Conservation (phyloP, 2,329 filamentous ascomycete genomes). For the Nigrospora osmanthi region DNA sequence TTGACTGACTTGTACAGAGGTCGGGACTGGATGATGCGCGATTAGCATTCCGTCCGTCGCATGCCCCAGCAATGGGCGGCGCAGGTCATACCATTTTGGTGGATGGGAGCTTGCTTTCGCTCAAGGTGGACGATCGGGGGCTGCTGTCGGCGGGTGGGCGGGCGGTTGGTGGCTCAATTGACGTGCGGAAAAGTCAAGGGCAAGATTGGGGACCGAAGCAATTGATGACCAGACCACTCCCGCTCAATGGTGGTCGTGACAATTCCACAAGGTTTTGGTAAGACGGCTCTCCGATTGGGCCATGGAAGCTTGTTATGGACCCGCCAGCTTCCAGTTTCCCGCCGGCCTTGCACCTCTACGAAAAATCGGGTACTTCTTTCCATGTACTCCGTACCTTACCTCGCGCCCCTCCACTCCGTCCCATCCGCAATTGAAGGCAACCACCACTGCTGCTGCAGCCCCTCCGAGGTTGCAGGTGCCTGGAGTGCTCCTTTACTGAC, state of each 20-base stretch:
- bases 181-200: not conserved
- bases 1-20: constrained; percentile 53
- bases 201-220: not conserved
- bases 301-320: constrained; percentile 14
- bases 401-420: too few relatives aligned
- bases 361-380: too few relatives aligned
- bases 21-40: constrained; percentile 28
- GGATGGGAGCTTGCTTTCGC: constrained; percentile 3
- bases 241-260: too few relatives aligned
- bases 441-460: too few relatives aligned
- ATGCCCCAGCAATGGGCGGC: not conserved
- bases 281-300: constrained; percentile 21
- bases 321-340: too few relatives aligned
- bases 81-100: constrained; percentile 50
- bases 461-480: too few relatives aligned
- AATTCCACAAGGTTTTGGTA: not conserved
- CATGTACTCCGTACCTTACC: too few relatives aligned
- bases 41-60: constrained; percentile 16
- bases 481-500: too few relatives aligned
- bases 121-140: not conserved
- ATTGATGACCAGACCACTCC: not conserved
- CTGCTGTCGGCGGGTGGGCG: not conserved
- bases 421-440: too few relatives aligned
- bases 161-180: constrained; percentile 6
- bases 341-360: too few relatives aligned